Conservation (phyloP, 371 early-diverging fungal genomes). For the Lichtheimia ornata region DNA sequence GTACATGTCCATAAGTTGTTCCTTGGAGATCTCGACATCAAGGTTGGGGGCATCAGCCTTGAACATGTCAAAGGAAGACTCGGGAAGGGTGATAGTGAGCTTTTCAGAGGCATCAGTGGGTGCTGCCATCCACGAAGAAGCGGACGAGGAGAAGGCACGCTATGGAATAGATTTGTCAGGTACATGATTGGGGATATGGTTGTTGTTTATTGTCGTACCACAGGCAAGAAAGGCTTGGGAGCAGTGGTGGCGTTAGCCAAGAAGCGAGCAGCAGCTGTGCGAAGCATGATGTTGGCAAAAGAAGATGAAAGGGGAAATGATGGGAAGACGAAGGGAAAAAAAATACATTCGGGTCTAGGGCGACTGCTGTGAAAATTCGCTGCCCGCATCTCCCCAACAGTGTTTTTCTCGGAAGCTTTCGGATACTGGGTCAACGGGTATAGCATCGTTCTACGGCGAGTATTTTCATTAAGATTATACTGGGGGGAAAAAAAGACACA, state of each 20-base stretch:
- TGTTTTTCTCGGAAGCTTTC: slow-evolving; percentile 14
- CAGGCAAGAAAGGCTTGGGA: slow-evolving; percentile 25
- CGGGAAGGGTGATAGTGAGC: slow-evolving; percentile 60
- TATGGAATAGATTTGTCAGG: background rate
- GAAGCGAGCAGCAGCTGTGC: slow-evolving; percentile 48
- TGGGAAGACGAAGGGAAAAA: slow-evolving; percentile 24
- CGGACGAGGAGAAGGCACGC: slow-evolving; percentile 11
- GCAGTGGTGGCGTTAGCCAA: slow-evolving; percentile 41
- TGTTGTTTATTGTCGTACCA: slow-evolving; percentile 11
- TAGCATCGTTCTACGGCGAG: too few relatives aligned
- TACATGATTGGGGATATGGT: background rate
- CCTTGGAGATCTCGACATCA: slow-evolving; percentile 62
- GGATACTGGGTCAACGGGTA: slow-evolving; percentile 8
- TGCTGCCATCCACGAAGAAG: slow-evolving; percentile 10
- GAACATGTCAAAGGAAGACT: slow-evolving; percentile 65
- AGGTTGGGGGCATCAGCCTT: slow-evolving; percentile 66
- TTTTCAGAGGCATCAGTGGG: slow-evolving; percentile 27
- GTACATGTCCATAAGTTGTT: slow-evolving; percentile 82
- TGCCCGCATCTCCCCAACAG: slow-evolving; percentile 11
- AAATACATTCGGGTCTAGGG: slow-evolving; percentile 14
- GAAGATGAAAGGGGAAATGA: slow-evolving; percentile 22
- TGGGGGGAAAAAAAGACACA: background rate
- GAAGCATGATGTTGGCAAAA: slow-evolving; percentile 39
- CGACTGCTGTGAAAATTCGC: slow-evolving; percentile 4
- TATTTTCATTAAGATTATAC: too few relatives aligned